A percentile compares a stretch with the other conserved stretches of the same genome.
phyloP scores from a whole-genome alignment of 768 basidiomycete species.

The Collybia sordida region DNA sequence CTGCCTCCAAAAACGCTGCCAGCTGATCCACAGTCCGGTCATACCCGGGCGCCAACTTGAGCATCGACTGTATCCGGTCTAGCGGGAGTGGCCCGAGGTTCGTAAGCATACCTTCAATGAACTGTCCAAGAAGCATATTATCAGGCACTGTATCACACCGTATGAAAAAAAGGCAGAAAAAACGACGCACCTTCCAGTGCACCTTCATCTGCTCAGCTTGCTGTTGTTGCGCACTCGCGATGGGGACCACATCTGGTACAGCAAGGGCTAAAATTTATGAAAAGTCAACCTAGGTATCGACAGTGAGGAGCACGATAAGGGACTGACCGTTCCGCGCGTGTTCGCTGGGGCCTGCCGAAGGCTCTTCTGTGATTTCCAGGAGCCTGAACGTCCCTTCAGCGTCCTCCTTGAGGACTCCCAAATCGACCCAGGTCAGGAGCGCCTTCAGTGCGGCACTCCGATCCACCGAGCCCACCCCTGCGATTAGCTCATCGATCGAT shows the following conservation, averaged over 20 bases:
- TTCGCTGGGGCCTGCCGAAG: slow-evolving; percentile 21
- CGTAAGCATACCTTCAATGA: slow-evolving; percentile 89
- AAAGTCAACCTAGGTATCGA: not conserved
- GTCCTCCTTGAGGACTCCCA: slow-evolving; percentile 77
- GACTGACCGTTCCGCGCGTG: slow-evolving; percentile 6
- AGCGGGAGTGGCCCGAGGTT: slow-evolving; percentile 76
- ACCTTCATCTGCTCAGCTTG: slow-evolving; percentile 85
- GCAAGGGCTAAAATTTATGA: slow-evolving; percentile 19
- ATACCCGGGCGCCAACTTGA: slow-evolving; percentile 82
- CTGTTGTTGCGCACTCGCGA: slow-evolving; percentile 64
- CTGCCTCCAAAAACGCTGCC: slow-evolving; percentile 75
- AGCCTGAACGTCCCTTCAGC: slow-evolving; percentile 58
- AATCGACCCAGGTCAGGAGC: slow-evolving; percentile 79
- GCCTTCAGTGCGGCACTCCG: slow-evolving; percentile 67
- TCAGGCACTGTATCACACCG: not conserved
- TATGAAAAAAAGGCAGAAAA: not conserved
- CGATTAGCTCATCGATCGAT: slow-evolving; percentile 68
- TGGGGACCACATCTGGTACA: slow-evolving; percentile 42
- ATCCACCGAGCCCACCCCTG: slow-evolving; percentile 64
- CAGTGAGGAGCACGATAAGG: not conserved
- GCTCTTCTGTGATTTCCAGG: slow-evolving; percentile 60
- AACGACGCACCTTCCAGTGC: slow-evolving; percentile 74
- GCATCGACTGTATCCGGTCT: slow-evolving; percentile 87
- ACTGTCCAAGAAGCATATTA: slow-evolving; percentile 40
- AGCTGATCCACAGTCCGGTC: slow-evolving; percentile 81